A percentile compares a stretch with the other conserved stretches of the same genome.
Conservation (phyloP, 2,329 filamentous ascomycete species). For the Pezicula carpinea region DNA sequence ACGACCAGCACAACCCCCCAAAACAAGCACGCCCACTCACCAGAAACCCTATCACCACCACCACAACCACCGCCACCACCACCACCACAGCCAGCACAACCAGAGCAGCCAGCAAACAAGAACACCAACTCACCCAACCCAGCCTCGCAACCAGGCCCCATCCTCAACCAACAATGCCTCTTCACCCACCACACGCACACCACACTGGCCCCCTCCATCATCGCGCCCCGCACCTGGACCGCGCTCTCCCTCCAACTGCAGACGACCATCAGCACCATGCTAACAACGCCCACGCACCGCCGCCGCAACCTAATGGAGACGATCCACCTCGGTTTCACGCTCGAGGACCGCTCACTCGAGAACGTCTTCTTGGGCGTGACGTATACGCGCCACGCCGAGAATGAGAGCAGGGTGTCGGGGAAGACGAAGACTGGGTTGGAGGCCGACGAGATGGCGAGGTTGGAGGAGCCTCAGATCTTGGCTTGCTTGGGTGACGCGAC, state of each 20-base stretch:
- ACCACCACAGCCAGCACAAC: too few relatives aligned
- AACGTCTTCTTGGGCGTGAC: slow-evolving; percentile 1
- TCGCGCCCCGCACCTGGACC: not conserved
- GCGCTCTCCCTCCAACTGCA: not conserved
- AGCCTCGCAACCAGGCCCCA: too few relatives aligned
- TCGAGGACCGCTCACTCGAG: not conserved
- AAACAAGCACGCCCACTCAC: too few relatives aligned
- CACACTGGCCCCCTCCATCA: not conserved
- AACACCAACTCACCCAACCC: too few relatives aligned
- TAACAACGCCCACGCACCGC: not conserved
- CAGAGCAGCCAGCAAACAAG: too few relatives aligned
- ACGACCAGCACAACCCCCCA: too few relatives aligned
- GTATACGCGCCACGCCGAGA: not conserved
- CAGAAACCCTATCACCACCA: too few relatives aligned
- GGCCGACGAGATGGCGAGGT: slow-evolving; percentile 1
- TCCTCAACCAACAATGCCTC: not conserved
- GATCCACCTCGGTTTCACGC: not conserved
- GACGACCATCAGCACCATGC: not conserved
- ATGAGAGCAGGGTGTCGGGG: slow-evolving; percentile 11
- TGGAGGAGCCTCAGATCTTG: not conserved
- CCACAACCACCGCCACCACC: too few relatives aligned
- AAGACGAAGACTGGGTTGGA: slow-evolving; percentile 1
- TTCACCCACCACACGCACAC: not conserved
- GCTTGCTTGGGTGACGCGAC: slow-evolving; percentile 15
- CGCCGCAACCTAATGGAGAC: slow-evolving; percentile 1